phyloP scores from a whole-genome alignment of 306 rosid genomes.

The Cicer pinnatifidum region DNA sequence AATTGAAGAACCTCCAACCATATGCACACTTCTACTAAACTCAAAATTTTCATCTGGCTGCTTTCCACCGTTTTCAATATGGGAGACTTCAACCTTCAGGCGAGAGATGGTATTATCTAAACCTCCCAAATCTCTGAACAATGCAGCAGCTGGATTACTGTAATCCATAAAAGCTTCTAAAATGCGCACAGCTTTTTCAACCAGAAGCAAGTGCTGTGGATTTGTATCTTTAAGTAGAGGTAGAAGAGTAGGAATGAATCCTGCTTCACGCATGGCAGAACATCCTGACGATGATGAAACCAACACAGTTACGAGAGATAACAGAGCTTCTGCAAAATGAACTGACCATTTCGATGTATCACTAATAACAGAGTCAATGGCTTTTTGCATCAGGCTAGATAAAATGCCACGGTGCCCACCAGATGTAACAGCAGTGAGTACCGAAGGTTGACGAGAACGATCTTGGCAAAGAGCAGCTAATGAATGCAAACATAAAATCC shows the following conservation, averaged over 20 bases:
- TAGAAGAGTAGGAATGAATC: constrained; percentile 91
- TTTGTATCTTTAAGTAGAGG: constrained; percentile 91
- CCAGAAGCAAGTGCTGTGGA: constrained; percentile 94
- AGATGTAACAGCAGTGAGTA: constrained; percentile 86
- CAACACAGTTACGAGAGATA: constrained; percentile 88
- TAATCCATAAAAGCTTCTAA: constrained; percentile 98
- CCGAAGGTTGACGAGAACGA: constrained; percentile 80
- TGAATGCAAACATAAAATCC: constrained; percentile 80
- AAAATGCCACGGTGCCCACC: constrained; percentile 98
- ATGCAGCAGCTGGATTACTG: constrained; percentile 93
- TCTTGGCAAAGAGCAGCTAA: constrained; percentile 97
- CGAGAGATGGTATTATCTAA: constrained; percentile 92
- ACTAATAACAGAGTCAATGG: constrained; percentile 73
- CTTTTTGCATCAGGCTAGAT: constrained; percentile 94
- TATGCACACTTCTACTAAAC: constrained; percentile 57
- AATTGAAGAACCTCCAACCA: constrained; percentile 57
- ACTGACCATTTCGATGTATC: constrained; percentile 79
- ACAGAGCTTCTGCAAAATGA: constrained; percentile 86
- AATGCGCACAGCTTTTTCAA: constrained; percentile 88
- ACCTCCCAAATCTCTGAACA: constrained; percentile 98
- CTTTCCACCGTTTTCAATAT: constrained; percentile 76
- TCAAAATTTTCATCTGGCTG: constrained; percentile 65
- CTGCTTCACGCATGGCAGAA: constrained; percentile 96
- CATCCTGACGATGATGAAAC: constrained; percentile 96
- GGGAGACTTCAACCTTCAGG: constrained; percentile 80